phyloP scores from a whole-genome alignment of 805 yeast species.

The Saccharomyces eubayanus region DNA sequence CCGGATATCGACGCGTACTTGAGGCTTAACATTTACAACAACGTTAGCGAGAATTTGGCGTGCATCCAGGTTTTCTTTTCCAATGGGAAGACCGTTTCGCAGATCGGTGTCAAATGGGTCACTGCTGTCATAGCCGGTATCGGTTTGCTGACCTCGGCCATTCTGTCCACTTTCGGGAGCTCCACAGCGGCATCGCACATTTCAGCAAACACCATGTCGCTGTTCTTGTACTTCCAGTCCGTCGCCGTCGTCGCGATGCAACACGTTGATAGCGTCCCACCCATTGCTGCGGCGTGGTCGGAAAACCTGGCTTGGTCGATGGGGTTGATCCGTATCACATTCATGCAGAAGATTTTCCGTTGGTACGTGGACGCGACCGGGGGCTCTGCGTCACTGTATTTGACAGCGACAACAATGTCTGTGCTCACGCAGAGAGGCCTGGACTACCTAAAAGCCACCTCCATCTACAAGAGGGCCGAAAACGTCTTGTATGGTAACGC shows the following conservation, averaged over 20 bases:
- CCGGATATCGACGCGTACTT: constrained; percentile 83
- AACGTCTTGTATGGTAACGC: constrained; percentile 43
- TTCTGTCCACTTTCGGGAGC: constrained; percentile 77
- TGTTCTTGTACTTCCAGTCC: constrained; percentile 82
- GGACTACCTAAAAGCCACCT: constrained; percentile 16
- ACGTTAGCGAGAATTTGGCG: constrained; percentile 42
- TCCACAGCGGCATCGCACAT: constrained; percentile 87
- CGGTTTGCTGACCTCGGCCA: constrained; percentile 72
- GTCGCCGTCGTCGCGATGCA: constrained; percentile 80
- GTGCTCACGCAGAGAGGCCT: constrained; percentile 59
- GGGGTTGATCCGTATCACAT: constrained; percentile 72
- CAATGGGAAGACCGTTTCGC: constrained; percentile 76
- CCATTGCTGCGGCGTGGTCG: constrained; percentile 87
- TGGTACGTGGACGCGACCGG: constrained; percentile 89
- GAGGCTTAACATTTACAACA: constrained; percentile 43
- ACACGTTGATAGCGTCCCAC: constrained; percentile 83
- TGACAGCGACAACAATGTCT: constrained; percentile 54
- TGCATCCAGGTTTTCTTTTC: constrained; percentile 70
- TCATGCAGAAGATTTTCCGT: constrained; percentile 79
- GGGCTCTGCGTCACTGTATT: constrained; percentile 68
- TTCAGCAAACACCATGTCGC: constrained; percentile 80
- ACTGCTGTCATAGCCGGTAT: constrained; percentile 86
- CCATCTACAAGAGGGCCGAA: constrained; percentile 32
- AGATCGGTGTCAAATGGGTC: constrained; percentile 84
- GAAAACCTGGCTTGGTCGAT: constrained; percentile 93